Percentiles rank a stretch among this genome's conserved stretches.
Conservation (phyloP, 768 basidiomycete species). For the Phlebiopsis gigantea region DNA sequence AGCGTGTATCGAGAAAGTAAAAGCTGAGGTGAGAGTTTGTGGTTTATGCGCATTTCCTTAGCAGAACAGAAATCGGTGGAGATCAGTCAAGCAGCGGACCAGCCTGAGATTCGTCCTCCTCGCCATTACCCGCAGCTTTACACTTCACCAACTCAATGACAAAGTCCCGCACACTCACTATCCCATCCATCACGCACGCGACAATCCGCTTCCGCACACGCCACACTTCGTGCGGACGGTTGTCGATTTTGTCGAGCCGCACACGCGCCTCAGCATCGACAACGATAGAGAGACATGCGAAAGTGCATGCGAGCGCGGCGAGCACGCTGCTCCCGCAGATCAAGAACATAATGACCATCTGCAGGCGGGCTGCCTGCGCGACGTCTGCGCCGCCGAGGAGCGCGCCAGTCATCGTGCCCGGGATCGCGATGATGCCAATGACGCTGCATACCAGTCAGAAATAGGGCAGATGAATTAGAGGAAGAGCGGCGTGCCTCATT, state of each 20-base stretch:
- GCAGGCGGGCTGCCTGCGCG: conserved; percentile 78
- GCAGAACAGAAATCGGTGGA: too few species aligned
- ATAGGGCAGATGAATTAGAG: not conserved
- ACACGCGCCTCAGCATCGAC: conserved; percentile 67
- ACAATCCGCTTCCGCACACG: conserved; percentile 27
- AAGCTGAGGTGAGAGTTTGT: too few species aligned
- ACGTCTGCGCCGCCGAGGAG: conserved; percentile 83
- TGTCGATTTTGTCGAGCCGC: conserved; percentile 58
- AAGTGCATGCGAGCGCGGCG: conserved; percentile 58
- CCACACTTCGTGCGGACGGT: conserved; percentile 21
- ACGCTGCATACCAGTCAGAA: conserved; percentile 37
- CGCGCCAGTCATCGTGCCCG: conserved; percentile 91
- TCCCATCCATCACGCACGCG: too few species aligned
- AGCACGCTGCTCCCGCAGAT: conserved; percentile 75
- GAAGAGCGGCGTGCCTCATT: conserved; percentile 54
- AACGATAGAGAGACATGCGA: conserved; percentile 53
- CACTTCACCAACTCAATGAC: too few species aligned
- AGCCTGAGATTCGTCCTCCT: too few species aligned
- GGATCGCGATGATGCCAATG: conserved; percentile 70
- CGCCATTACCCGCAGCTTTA: too few species aligned
- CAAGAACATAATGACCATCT: conserved; percentile 96
- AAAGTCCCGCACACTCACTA: too few species aligned
- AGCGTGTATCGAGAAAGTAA: too few species aligned
- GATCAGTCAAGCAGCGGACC: too few species aligned
- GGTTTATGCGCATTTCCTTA: too few species aligned